Base-by-base conservation (phyloP, 768 basidiomycete species). In the Termitomyces sp. region DNA sequence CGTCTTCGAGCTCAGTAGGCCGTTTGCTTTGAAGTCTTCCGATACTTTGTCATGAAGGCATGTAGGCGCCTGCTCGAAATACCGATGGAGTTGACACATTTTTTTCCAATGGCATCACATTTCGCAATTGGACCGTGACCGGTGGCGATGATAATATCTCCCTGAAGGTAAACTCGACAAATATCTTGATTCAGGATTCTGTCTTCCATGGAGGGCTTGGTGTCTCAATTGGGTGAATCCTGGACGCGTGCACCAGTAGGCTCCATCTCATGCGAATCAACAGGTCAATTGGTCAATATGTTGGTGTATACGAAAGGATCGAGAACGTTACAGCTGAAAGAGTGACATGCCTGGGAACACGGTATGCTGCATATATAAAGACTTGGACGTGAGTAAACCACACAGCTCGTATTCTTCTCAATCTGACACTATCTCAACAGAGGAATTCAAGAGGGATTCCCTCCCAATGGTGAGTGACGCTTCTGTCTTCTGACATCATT, bases 141-240 rank as follows among this genome's bases (percentile, higher is more conserved):
- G 71, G 71, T 33, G 76, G 76, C 4, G 77, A 77, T 49, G 76
- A 77, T 61, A 72, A 71, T 50, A 72, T 77, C 49, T 71, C 75
- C 6, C 59, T 72, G 38, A 77, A 78, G 56, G 75, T 73, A 8
- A 78, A 78, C 58, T 74, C 73, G 4, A 74, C 75, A 23, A 70
- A 74, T 54, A 77, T 77, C 32, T 66, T 73, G 51, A 72, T 74
- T 26, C 67, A 72, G 36, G 73, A 78, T 61, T 71, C 70, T 18
- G 67, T 69, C 4, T 77, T 77, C 58, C 66, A 71, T 57, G 70
- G 69, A 30, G 76, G 75, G 2, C 70, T 70, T 3, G 77, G 77
- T 38, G 71, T 78, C 48, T 73, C 77, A 13, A 75, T 77, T 44
- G 77, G 75, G 64, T 67, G 7, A n/a, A 48, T 23, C 9, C 18